Evolutionary conservation across 371 early-diverging fungal species (phyloP).

Genomic region (Mucor irregularis): DNA sequence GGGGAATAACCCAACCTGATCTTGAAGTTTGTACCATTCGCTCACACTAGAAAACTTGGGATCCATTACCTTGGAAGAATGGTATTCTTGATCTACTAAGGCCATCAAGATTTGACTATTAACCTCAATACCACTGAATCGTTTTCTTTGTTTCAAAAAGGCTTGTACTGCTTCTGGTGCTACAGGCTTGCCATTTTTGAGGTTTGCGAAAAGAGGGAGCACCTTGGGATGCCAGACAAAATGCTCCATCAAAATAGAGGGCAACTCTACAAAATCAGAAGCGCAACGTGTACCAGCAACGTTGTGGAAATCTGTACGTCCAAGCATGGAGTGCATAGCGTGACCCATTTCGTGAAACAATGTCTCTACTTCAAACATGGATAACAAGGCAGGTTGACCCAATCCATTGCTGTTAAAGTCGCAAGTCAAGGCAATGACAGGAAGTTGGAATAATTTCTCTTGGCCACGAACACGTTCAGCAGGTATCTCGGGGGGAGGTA

Average conservation of each 20-base stretch:
- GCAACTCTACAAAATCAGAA: conserved; percentile 96
- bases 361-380: conserved; percentile 84
- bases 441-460: conserved; percentile 64
- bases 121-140: conserved; percentile 74
- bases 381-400: conserved; percentile 51
- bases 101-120: conserved; percentile 89
- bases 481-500: conserved; percentile 26
- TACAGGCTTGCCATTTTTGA: conserved; percentile 48
- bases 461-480: conserved; percentile 43
- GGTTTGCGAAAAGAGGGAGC: conserved; percentile 67
- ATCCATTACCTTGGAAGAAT: conserved; percentile 41
- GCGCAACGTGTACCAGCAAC: conserved; percentile 92
- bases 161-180: conserved; percentile 49
- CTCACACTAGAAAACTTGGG: conserved; percentile 53
- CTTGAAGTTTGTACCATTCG: conserved; percentile 56
- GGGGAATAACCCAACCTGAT: conserved; percentile 60
- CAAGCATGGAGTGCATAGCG: conserved; percentile 97
- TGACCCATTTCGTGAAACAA: conserved; percentile 99
- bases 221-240: conserved; percentile 80
- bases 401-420: conserved; percentile 51
- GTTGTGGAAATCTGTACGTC: conserved; percentile 92
- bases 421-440: conserved; percentile 78
- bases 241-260: conserved; percentile 93
- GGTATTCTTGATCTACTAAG: conserved; percentile 82
- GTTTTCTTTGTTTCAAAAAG: conserved; percentile 52